Evolutionary conservation across 805 yeast genomes (phyloP).

Genomic region (Yarrowia yakushimensis): DNA sequence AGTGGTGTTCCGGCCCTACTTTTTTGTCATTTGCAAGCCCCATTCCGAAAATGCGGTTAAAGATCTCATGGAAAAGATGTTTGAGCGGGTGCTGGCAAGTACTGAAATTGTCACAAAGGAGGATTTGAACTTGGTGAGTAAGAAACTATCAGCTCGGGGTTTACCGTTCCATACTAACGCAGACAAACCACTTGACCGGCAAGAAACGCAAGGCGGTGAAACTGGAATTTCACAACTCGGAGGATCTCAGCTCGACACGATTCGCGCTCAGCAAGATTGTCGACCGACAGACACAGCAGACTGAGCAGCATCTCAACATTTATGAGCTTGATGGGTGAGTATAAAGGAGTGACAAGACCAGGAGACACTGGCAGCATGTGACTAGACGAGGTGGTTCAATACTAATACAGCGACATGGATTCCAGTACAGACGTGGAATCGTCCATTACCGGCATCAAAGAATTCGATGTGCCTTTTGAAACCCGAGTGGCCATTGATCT

Average conservation of each 20-base stretch:
- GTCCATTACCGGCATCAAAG: constrained; percentile 73
- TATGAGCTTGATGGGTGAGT: constrained; percentile 22
- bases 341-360: not conserved
- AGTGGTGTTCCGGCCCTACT: constrained; percentile 80
- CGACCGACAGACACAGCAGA: constrained; percentile 2
- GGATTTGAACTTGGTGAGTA: constrained; percentile 49
- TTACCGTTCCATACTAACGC: no score
- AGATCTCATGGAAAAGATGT: constrained; percentile 65
- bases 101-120: constrained; percentile 62
- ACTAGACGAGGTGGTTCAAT: not conserved
- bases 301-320: constrained; percentile 19
- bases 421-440: constrained; percentile 52
- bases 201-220: constrained; percentile 59
- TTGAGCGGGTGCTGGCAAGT: constrained; percentile 62
- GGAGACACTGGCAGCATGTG: no score
- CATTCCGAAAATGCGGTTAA: constrained; percentile 73
- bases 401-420: constrained; percentile 29
- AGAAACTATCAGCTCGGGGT: no score
- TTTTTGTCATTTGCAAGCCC: constrained; percentile 62
- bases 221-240: constrained; percentile 68
- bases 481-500: constrained; percentile 91
- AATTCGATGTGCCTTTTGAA: constrained; percentile 95
- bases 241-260: constrained; percentile 48
- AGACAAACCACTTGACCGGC: constrained; percentile 87
- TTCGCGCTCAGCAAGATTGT: constrained; percentile 7